Conservation (phyloP, 192 early-diverging fungal species). For the Coemansia sp. region DNA sequence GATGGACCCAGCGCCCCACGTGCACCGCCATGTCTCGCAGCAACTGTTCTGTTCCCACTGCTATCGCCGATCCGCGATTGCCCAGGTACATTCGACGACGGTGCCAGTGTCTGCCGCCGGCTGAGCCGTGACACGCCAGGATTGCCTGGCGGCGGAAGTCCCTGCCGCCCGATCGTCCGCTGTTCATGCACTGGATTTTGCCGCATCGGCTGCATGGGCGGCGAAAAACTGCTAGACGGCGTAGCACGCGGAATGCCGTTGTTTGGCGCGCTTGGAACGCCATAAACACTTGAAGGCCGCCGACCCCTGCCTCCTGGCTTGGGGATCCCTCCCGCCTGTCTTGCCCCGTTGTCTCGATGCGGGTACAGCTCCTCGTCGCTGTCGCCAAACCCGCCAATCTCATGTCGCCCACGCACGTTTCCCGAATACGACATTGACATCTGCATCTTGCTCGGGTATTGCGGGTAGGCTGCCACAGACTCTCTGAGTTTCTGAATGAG, state of each 20-base stretch:
- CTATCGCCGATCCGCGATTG: constrained; percentile 15
- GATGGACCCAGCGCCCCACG: constrained; percentile 15
- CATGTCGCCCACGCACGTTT: constrained; percentile 12
- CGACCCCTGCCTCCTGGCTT: constrained; percentile 18
- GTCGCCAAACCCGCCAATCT: constrained; percentile 12
- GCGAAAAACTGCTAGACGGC: constrained; percentile 21
- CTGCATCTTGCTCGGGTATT: constrained; percentile 8
- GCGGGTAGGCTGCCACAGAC: not conserved
- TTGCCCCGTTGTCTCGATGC: constrained; percentile 7
- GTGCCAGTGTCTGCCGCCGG: constrained; percentile 37
- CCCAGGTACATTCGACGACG: constrained; percentile 15
- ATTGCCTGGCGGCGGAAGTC: constrained; percentile 26
- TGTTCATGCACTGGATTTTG: constrained; percentile 7
- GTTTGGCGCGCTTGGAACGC: constrained; percentile 18
- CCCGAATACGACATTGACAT: constrained; percentile 6
- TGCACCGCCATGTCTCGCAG: constrained; percentile 12
- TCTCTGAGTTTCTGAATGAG: constrained; percentile 22
- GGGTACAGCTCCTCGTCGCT: constrained; percentile 32
- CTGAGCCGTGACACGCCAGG: constrained; percentile 9
- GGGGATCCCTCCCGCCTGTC: constrained; percentile 14
- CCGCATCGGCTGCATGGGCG: constrained; percentile 25
- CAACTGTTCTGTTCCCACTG: constrained; percentile 12
- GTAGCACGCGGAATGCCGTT: constrained; percentile 32
- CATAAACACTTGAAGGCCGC: constrained; percentile 39
- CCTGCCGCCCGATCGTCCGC: constrained; percentile 23